Evolutionary conservation across 495 filamentous ascomycete genomes (phyloP).

Genomic region (Trichoderma gamsii): DNA sequence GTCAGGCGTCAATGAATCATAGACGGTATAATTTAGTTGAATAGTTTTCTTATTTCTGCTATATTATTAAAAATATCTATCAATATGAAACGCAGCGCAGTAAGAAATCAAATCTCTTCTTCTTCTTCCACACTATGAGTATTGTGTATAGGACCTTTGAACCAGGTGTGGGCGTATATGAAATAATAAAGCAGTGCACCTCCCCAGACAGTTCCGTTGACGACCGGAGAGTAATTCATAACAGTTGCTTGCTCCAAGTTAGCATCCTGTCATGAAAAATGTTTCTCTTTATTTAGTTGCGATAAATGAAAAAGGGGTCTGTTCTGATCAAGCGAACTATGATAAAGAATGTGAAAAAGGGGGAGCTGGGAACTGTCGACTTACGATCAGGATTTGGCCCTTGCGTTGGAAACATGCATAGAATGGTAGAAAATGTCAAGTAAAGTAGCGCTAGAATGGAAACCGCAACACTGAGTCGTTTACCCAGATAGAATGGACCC

Average conservation of each 20-base stretch:
- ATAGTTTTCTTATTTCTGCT: no score
- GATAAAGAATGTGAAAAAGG: no score
- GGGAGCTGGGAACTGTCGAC: neutral
- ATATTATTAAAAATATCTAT: no score
- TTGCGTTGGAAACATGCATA: constrained; percentile 54
- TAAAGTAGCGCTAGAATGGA: constrained; percentile 50
- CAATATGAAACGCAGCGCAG: no score
- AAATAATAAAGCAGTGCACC: constrained; percentile 58
- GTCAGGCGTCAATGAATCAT: no score
- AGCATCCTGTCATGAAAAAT: neutral
- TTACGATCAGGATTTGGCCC: constrained; percentile 46
- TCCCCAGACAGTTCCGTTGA: constrained; percentile 58
- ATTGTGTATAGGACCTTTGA: constrained; percentile 50
- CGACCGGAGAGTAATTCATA: constrained; percentile 65
- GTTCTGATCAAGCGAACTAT: no score
- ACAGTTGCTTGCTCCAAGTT: constrained; percentile 15
- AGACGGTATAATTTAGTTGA: no score
- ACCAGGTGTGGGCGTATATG: constrained; percentile 58
- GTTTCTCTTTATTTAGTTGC: neutral
- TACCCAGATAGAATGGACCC: constrained; percentile 56
- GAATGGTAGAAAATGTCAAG: constrained; percentile 48
- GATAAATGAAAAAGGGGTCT: neutral
- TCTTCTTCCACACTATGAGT: no score
- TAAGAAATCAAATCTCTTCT: no score
- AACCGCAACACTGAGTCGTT: constrained; percentile 43